Conservation (phyloP, 2,329 filamentous ascomycete species). For the Pseudogymnoascus sp. region DNA sequence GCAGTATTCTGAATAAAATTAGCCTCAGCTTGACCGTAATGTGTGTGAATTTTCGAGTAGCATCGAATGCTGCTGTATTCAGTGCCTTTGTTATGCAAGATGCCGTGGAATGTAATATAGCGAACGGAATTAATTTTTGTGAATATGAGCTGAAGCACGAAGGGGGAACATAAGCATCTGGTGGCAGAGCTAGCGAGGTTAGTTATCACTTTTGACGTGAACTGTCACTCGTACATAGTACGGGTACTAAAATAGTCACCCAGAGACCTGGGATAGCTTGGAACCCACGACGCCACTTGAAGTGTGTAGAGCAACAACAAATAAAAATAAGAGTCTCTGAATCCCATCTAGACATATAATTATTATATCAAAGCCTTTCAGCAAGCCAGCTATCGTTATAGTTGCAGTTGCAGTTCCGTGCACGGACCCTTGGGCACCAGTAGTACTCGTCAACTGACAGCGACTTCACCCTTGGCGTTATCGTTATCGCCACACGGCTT, state of each 20-base stretch:
- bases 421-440: slow-evolving; percentile 5
- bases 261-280: background rate
- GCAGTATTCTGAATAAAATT: background rate
- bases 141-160: background rate
- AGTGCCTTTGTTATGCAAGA: background rate
- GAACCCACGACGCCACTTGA: background rate
- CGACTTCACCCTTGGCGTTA: slow-evolving; percentile 2
- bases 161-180: background rate
- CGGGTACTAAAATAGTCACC: background rate
- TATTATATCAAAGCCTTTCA: background rate
- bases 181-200: background rate
- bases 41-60: background rate
- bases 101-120: background rate
- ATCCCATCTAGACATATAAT: background rate
- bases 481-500: background rate
- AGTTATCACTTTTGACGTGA: slow-evolving; percentile 5
- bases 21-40: background rate
- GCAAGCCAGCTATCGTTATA: background rate
- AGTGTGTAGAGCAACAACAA: background rate
- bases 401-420: background rate
- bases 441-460: background rate
- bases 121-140: background rate
- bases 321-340: background rate
- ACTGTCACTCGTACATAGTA: background rate
- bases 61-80: background rate